These are phyloP conservation scores for Pseudopyricularia cyperi DNA, from an alignment of 2,329 filamentous ascomycete genomes.

Conservation along the genomic window DNA sequence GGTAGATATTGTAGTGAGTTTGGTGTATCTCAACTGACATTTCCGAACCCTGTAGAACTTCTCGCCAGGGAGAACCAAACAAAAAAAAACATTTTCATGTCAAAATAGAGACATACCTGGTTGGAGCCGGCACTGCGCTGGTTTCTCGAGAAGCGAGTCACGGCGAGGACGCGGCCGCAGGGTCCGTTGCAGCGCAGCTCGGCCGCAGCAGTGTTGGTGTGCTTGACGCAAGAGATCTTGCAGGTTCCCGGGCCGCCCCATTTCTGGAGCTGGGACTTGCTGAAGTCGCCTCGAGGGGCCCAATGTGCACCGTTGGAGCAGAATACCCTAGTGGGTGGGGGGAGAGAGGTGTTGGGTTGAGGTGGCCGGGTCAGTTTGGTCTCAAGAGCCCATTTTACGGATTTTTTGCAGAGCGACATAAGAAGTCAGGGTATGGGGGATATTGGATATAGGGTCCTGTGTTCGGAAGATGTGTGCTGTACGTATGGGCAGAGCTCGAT, in stretches of 20 bases:
- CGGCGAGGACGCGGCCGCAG: background rate
- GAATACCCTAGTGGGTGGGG: background rate
- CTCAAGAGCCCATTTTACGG: background rate
- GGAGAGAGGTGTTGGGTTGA: too few relatives aligned
- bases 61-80: too few relatives aligned
- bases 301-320: background rate
- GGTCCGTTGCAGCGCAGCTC: background rate
- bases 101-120: background rate
- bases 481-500: too few relatives aligned
- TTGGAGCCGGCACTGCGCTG: background rate
- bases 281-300: background rate
- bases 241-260: background rate
- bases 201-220: background rate
- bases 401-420: background rate
- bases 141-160: background rate
- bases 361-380: too few relatives aligned
- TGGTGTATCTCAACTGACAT: background rate
- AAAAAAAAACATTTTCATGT: background rate
- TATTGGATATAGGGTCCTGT: too few relatives aligned
- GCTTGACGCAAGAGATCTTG: background rate
- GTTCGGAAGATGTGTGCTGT: background rate
- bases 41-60: too few relatives aligned
- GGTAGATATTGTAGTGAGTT: background rate
- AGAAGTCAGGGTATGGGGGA: too few relatives aligned
- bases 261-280: background rate